Evolutionary conservation across 139 green algal genomes (phyloP).

Genomic region (Chlamydomonas incerta): DNA sequence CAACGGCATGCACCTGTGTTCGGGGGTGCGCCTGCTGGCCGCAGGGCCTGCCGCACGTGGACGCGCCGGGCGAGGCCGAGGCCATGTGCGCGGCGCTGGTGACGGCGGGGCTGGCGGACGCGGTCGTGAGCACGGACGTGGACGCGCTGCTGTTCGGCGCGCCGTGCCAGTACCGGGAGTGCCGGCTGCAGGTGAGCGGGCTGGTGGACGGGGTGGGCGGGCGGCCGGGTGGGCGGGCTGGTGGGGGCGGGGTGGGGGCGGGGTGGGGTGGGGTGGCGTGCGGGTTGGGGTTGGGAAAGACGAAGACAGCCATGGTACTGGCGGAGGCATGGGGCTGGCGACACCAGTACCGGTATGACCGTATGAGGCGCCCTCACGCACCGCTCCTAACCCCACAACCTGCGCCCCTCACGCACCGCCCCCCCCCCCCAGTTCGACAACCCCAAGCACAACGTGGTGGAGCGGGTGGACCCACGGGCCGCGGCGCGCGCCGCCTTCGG

Average conservation of each 20-base stretch:
- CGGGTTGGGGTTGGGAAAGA: no score
- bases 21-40: no score
- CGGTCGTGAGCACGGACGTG: conserved; percentile 65
- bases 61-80: conserved; percentile 83
- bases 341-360: no score
- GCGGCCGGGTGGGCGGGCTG: background rate
- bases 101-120: conserved; percentile 59
- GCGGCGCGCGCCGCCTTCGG: conserved; percentile 9
- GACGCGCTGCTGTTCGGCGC: conserved; percentile 84
- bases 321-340: no score
- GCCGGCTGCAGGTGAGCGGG: background rate
- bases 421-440: conserved; percentile 7
- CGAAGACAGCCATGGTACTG: no score
- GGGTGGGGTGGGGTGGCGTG: no score
- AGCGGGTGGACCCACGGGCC: conserved; percentile 9
- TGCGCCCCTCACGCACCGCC: background rate
- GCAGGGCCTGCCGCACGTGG: conserved; percentile 80
- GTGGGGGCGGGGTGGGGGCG: no score
- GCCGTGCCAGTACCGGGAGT: conserved; percentile 56
- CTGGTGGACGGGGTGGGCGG: background rate
- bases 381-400: no score
- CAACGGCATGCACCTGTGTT: no score
- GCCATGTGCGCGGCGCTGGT: conserved; percentile 80
- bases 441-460: background rate
- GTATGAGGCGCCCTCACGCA: no score